These are phyloP conservation scores for Candida andamanensis DNA, from an alignment of 805 yeast genomes.

Conservation along the genomic window DNA sequence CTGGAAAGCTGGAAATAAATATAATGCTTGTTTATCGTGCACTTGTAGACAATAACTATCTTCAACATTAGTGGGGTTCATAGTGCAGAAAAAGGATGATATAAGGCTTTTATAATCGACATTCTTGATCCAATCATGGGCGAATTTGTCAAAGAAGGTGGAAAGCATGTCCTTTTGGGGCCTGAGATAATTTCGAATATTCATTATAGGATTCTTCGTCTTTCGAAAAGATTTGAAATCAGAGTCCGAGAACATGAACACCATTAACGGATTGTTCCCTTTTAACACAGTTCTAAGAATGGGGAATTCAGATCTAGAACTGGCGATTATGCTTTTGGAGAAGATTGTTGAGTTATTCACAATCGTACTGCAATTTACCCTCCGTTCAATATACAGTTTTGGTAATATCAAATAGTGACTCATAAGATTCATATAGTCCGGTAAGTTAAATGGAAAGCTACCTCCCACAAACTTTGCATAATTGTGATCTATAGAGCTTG, in stretches of 20 bases:
- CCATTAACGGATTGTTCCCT: conserved; percentile 30
- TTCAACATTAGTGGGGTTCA: conserved; percentile 14
- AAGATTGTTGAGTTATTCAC: conserved; percentile 9
- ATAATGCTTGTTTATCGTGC: conserved; percentile 23
- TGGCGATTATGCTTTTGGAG: conserved; percentile 9
- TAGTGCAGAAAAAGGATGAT: conserved; percentile 41
- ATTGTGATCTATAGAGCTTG: conserved; percentile 7
- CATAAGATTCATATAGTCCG: conserved; percentile 26
- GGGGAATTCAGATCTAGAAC: conserved; percentile 15
- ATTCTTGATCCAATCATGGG: conserved; percentile 34
- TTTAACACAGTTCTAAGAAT: conserved; percentile 20
- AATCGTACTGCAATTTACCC: conserved; percentile 2
- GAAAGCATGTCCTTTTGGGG: conserved; percentile 16
- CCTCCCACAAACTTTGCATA: conserved; percentile 21
- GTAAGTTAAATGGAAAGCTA: conserved; percentile 37
- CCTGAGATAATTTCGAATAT: conserved; percentile 16
- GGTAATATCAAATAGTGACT: conserved; percentile 40
- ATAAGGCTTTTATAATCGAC: conserved; percentile 28
- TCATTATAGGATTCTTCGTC: conserved; percentile 15
- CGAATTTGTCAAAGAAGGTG: conserved; percentile 37
- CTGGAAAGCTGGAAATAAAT: conserved; percentile 17
- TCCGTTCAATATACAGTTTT: conserved; percentile 10
- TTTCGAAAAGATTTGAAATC: conserved; percentile 6
- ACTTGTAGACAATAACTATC: conserved; percentile 38
- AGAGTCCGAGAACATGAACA: conserved; percentile 22